These are phyloP conservation scores for Globisporangium irregulare DNA, from an alignment of 352 stramenopile genomes.

Conservation along the genomic window DNA sequence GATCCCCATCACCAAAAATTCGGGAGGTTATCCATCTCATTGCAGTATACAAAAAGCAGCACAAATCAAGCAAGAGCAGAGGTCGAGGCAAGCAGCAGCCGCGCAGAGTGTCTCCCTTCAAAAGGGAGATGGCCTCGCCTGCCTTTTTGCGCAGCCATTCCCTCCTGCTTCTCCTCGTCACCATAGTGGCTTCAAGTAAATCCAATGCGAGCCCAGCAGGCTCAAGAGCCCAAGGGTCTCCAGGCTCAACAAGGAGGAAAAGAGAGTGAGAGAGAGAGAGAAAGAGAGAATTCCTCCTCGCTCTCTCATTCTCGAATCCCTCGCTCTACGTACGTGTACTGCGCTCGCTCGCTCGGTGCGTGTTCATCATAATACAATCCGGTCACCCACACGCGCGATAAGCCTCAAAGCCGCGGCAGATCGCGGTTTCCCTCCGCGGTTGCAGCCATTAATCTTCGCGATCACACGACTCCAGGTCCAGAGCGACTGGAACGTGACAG, in stretches of 20 bases:
- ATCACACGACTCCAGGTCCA: not conserved
- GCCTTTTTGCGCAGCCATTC: slow-evolving; percentile 2
- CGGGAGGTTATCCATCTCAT: slow-evolving; percentile 11
- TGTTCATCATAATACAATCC: not conserved
- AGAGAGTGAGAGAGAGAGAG: not conserved
- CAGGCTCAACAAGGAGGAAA: not conserved
- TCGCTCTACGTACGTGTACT: not conserved
- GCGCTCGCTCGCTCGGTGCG: too few species aligned
- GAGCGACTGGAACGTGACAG: not conserved
- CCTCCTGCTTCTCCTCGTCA: slow-evolving; percentile 3
- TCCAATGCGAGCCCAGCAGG: not conserved
- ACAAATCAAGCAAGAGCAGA: not conserved
- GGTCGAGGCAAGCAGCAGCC: slow-evolving; percentile 3
- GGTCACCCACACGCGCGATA: not conserved
- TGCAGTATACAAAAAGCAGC: not conserved
- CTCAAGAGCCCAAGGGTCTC: too few species aligned
- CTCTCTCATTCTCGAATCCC: not conserved
- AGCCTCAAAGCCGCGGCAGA: not conserved
- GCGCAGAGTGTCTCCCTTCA: slow-evolving; percentile 9
- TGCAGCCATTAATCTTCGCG: slow-evolving; percentile 1
- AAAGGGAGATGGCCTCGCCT: slow-evolving; percentile 1
- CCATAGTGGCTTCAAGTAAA: slow-evolving; percentile 13
- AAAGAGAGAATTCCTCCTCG: not conserved
- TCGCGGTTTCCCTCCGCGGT: not conserved
- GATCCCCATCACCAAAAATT: slow-evolving; percentile 3